A percentile compares a stretch with the other conserved stretches of the same genome.
These are phyloP conservation scores for Paramecium sonneborni DNA, from an alignment of 73 alveolate species.

Conservation along the genomic window DNA sequence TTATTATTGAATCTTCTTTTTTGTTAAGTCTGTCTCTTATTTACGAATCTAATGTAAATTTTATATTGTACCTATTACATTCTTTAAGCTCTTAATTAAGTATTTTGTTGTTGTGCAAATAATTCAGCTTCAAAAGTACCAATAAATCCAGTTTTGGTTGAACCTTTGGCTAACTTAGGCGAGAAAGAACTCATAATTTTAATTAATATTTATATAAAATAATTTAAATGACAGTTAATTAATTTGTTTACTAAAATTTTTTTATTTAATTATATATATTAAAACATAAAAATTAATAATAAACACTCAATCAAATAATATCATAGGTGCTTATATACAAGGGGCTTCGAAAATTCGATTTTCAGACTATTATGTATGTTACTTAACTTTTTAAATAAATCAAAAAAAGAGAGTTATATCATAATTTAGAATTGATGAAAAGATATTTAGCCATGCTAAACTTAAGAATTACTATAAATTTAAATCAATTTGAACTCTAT, in stretches of 20 bases:
- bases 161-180: background rate
- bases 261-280: too few species aligned
- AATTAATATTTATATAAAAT: background rate
- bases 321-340: too few species aligned
- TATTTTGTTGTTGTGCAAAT: background rate
- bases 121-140: slow-evolving; percentile 8
- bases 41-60: background rate
- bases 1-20: background rate
- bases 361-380: too few species aligned
- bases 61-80: background rate
- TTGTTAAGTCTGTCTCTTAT: background rate
- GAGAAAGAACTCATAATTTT: background rate
- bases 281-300: too few species aligned
- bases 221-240: slow-evolving; percentile 28
- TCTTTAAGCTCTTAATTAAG: slow-evolving; percentile 3
- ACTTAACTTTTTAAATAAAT: too few species aligned
- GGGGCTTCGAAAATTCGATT: too few species aligned
- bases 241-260: background rate
- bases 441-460: too few species aligned
- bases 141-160: background rate
- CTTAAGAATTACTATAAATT: too few species aligned
- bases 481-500: too few species aligned
- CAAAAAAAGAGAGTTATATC: too few species aligned
- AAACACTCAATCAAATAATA: too few species aligned
- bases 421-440: too few species aligned